Conservation (phyloP, 805 yeast genomes). For the Priceomyces castillae region DNA sequence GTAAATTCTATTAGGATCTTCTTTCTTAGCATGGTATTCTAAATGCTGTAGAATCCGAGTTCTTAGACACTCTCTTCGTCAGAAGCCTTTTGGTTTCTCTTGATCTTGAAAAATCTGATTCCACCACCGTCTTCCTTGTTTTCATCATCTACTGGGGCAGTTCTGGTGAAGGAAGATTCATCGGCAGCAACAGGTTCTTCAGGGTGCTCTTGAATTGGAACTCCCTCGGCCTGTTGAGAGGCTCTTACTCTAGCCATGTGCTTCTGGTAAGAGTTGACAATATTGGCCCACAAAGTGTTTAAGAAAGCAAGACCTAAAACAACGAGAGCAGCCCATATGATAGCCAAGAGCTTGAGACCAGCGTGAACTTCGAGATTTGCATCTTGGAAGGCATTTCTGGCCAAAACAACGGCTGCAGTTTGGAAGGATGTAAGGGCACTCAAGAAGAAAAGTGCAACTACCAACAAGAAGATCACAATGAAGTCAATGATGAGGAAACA, state of each 20-base stretch:
- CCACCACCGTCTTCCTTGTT: slow-evolving; percentile 50
- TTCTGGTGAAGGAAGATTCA: slow-evolving; percentile 43
- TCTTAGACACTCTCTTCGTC: slow-evolving; percentile 44
- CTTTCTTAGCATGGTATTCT: too few species aligned
- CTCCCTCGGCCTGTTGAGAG: slow-evolving; percentile 15
- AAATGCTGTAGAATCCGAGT: too few species aligned
- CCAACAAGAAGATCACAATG: slow-evolving; percentile 50
- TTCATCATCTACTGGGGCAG: slow-evolving; percentile 23
- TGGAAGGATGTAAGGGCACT: slow-evolving; percentile 65
- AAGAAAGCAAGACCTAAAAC: slow-evolving; percentile 49
- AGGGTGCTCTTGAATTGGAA: slow-evolving; percentile 9
- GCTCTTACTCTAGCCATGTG: slow-evolving; percentile 43
- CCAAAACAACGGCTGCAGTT: slow-evolving; percentile 78
- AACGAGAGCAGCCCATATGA: slow-evolving; percentile 70
- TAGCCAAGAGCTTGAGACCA: slow-evolving; percentile 58
- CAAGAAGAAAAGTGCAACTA: slow-evolving; percentile 51
- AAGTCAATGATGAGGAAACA: slow-evolving; percentile 56
- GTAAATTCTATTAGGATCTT: too few species aligned
- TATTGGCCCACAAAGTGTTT: slow-evolving; percentile 49
- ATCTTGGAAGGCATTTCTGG: slow-evolving; percentile 61
- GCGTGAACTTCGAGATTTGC: slow-evolving; percentile 45
- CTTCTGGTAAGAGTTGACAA: slow-evolving; percentile 48
- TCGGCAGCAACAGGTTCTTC: slow-evolving; percentile 33
- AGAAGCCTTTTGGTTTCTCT: slow-evolving; percentile 47
- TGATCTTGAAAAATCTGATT: slow-evolving; percentile 73